These are phyloP conservation scores for Candida oleophila DNA, from an alignment of 805 yeast species.

Conservation along the genomic window DNA sequence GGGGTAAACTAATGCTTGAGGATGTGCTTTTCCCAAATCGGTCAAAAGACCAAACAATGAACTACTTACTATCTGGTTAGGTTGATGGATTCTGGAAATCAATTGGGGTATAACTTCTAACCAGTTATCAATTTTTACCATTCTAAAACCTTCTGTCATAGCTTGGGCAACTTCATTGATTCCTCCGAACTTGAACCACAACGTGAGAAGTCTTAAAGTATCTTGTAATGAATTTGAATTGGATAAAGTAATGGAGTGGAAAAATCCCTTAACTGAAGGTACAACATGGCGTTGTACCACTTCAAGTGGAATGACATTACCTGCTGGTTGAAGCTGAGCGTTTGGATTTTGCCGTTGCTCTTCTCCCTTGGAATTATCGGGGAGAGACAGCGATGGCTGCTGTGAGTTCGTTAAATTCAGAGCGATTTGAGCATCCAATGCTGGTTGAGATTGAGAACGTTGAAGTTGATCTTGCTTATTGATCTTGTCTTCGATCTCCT, in stretches of 20 bases:
- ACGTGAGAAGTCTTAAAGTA: slow-evolving; percentile 80
- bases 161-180: slow-evolving; percentile 87
- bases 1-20: slow-evolving; percentile 95
- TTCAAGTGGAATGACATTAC: slow-evolving; percentile 42
- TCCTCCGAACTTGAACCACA: slow-evolving; percentile 97
- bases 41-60: slow-evolving; percentile 77
- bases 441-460: slow-evolving; percentile 26
- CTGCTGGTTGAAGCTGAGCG: slow-evolving; percentile 10
- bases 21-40: slow-evolving; percentile 91
- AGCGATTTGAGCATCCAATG: not conserved
- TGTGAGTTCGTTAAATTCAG: not conserved
- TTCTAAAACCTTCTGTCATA: slow-evolving; percentile 82
- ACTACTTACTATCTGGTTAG: slow-evolving; percentile 78
- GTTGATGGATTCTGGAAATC: slow-evolving; percentile 95
- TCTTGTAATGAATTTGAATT: slow-evolving; percentile 88
- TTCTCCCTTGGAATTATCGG: not conserved
- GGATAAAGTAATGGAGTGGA: slow-evolving; percentile 89
- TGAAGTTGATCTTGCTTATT: slow-evolving; percentile 42
- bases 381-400: not conserved
- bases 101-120: slow-evolving; percentile 92
- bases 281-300: slow-evolving; percentile 83
- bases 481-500: slow-evolving; percentile 8
- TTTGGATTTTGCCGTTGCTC: slow-evolving; percentile 9
- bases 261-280: slow-evolving; percentile 94
- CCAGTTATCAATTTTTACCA: slow-evolving; percentile 93